Base-by-base conservation (phyloP, 176 grass and related monocot species). In the Triticum monococcum region DNA sequence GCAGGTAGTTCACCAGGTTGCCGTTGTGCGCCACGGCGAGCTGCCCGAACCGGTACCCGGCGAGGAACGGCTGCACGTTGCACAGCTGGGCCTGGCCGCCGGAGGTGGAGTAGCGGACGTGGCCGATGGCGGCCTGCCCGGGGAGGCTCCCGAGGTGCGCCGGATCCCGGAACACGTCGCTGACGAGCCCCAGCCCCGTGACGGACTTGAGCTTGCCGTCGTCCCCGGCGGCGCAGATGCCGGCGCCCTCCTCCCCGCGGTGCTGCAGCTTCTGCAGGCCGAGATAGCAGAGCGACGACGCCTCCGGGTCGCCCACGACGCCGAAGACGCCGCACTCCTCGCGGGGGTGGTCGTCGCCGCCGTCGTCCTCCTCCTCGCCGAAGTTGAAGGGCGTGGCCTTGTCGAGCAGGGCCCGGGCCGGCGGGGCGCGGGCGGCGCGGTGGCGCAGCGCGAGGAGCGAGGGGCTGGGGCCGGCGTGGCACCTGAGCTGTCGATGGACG, bases 21-120 rank as follows among this genome's bases (percentile, higher is more conserved):
- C 94, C 90, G 85, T 99, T 99, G 86, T 99, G 94, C 33, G 87
- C 88, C n/a, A 99, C 92, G 12, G 92, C 92, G 41, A 99, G 82
- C 79, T 92, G 90, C 32, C 92, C 97, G 25, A 94, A 99, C n/a
- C 89, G 73, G 87, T 96, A 99, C 8, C 87, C 63, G 18, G 97
- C 94, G 62, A 99, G 89, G 78, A 99, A 99, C 30, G 97, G 97
- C 89, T 99, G 97, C 22, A 99, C 88, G 90, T 99, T 99, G 56
- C 82, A 72, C 30, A 61, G 75, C 3, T 92, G 54, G 25, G 94
- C 68, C 26, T 69, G 38, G 13, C 77, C 87, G 65, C 97, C 97
- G 10, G 97, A 69, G 8, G 92, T 99, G 79, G 94, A 99, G 65
- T 99, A 99, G 77, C 97, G 85, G 26, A 94, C 92, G 37, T 99